Evolutionary conservation across 257 asterid species (phyloP), one percentile per base, ranked within the genome.

Genomic region (Vinca minor): DNA sequence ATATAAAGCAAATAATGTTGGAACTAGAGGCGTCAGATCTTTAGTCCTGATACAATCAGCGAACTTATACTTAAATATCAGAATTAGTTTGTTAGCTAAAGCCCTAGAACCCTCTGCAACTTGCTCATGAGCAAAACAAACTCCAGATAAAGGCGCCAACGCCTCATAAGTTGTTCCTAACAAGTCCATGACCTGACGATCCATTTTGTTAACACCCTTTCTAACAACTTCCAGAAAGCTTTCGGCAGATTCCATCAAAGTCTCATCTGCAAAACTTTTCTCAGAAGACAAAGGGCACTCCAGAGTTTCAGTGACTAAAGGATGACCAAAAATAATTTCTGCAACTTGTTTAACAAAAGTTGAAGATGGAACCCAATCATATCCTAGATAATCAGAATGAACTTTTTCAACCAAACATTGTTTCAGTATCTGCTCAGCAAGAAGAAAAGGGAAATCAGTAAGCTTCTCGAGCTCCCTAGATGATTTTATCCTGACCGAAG

Each of bases 121-220:
- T 58, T 59, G 73, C 76, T 55, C 68, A 74, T 67, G 68, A 66
- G 67, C 73, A 72, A 70, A 70, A 59, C 52, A 60, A 76, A 49
- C 82, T 63, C 67, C 76, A 71, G 18, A 74, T 59, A 69, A 64
- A 44, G 82, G 73, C 66, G 69, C 64, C 72, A 81, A 74, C 67
- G 76, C 80, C 81, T 83, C 86, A 71, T 69, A 79, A 63, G 72
- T 72, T 73, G 77, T 78, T 77, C 66, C 77, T 67, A 88, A 54
- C 78, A 91, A 78, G 73, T 71, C 71, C 67, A 86, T 78, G 70
- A 78, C 80, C 78, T 78, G 83, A 74, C 64, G 88, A 75, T 91
- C 91, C 80, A 79, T 80, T 68, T 53, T 76, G 69, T 77, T 69
- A 59, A 86, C 54, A 64, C 71, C 79, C 67, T 67, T 69, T 77